Conservation (phyloP, 1,139 yeast species). For the Pichia inconspicua region DNA sequence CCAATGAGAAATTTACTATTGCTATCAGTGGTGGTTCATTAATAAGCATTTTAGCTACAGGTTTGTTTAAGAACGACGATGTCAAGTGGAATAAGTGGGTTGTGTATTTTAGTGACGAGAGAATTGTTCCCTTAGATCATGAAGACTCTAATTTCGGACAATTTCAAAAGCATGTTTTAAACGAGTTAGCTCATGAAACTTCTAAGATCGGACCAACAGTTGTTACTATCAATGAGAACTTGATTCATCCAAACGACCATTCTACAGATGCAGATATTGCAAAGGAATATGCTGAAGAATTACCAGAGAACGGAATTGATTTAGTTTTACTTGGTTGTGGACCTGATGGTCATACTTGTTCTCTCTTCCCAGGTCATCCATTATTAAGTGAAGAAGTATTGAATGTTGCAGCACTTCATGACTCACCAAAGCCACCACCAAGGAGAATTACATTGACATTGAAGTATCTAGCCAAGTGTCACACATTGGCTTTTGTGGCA, state of each 20-base stretch:
- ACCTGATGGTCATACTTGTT: slow-evolving; percentile 77
- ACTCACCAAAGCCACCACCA: slow-evolving; percentile 76
- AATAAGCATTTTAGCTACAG: slow-evolving; percentile 65
- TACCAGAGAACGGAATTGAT: slow-evolving; percentile 41
- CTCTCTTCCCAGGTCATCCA: slow-evolving; percentile 57
- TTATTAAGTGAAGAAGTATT: slow-evolving; percentile 36
- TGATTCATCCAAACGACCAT: slow-evolving; percentile 43
- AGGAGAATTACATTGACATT: slow-evolving; percentile 66
- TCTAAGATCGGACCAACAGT: slow-evolving; percentile 33
- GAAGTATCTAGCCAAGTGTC: slow-evolving; percentile 50
- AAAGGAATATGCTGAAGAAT: slow-evolving; percentile 36
- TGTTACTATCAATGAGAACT: slow-evolving; percentile 42
- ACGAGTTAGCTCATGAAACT: slow-evolving; percentile 29
- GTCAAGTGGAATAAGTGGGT: slow-evolving; percentile 61
- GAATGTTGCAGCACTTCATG: slow-evolving; percentile 39
- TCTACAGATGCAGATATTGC: slow-evolving; percentile 45
- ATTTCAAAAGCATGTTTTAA: slow-evolving; percentile 50
- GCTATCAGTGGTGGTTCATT: slow-evolving; percentile 91
- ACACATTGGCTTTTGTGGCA: slow-evolving; percentile 71
- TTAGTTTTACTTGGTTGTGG: slow-evolving; percentile 66
- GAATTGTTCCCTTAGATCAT: slow-evolving; percentile 60
- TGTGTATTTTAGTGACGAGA: slow-evolving; percentile 65
- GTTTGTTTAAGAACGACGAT: slow-evolving; percentile 53
- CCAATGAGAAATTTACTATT: slow-evolving; percentile 45
- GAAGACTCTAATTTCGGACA: slow-evolving; percentile 64